Evolutionary conservation across 2,329 filamentous ascomycete genomes (phyloP), one percentile per base, ranked within the genome.

Genomic region (Arthrocladium fulminans): DNA sequence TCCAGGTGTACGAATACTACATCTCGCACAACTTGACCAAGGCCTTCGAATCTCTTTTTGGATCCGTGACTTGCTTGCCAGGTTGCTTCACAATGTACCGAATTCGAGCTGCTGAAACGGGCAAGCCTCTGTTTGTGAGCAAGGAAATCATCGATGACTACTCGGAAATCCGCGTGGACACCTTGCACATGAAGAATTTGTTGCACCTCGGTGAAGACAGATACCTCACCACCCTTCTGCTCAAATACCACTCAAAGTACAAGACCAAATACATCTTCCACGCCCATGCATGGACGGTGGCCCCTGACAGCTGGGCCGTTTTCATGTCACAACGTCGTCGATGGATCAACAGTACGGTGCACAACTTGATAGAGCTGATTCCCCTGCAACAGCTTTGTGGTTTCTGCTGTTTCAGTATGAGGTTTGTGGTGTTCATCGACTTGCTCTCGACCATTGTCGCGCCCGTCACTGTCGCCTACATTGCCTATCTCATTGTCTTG

Each of bases 341-440:
- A 65, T 98, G 92, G 92, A 98, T 98, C 70, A 98, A 98, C 75
- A 96, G 89, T 49, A 98, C 92, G 0, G 87, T 98, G 45, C 92
- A 98, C 76, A 98, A 98, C 67, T 75, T 98, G 54, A 86, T 94
- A 54, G 92, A 98, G 66, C 83, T 98, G 53, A 90, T 97, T 54
- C 89, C 90, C 4, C 75, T 98, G 67, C 81, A 85, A 53, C 86
- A 97, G 65, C 84, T 98, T 44, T 98, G 92, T 67, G 92, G 92
- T 70, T 98, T 98, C 83, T 98, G 92, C 76, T 98, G 92, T 71
- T 98, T 98, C 75, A 94, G 86, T 68, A 98, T 98, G 92, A 84
- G 92, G 61, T 98, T 98, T 68, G 79, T 98, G 51, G 89, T 98
- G 57, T 94, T 98, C 62, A 67, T 98, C 58, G 92, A 98, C 68